phyloP scores from a whole-genome alignment of 495 filamentous ascomycete species.

The Stereocaulon alpinum region DNA sequence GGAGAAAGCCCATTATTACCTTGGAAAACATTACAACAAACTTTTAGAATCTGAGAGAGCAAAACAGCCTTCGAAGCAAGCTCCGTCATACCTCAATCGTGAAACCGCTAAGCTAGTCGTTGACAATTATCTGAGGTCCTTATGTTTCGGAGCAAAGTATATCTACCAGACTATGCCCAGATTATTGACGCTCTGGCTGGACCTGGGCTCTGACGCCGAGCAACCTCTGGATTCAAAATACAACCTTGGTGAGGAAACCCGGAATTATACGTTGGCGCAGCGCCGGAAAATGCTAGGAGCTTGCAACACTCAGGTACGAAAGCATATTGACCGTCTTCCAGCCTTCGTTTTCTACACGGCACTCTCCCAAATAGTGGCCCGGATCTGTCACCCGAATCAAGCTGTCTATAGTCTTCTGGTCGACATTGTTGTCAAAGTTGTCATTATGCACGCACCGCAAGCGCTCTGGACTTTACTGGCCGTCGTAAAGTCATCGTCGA shows the following conservation, averaged over 20 bases:
- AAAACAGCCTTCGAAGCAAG: slow-evolving; percentile 57
- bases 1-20: slow-evolving; percentile 96
- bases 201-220: slow-evolving; percentile 67
- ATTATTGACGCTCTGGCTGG: slow-evolving; percentile 85
- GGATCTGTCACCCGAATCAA: slow-evolving; percentile 75
- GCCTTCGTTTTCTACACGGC: slow-evolving; percentile 86
- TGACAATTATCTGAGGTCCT: slow-evolving; percentile 81
- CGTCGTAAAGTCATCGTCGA: slow-evolving; percentile 52
- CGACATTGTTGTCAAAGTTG: slow-evolving; percentile 70
- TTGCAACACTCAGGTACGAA: slow-evolving; percentile 61
- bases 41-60: slow-evolving; percentile 79
- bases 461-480: slow-evolving; percentile 89
- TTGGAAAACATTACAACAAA: slow-evolving; percentile 97
- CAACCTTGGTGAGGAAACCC: slow-evolving; percentile 53
- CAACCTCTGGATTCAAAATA: slow-evolving; percentile 56
- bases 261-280: slow-evolving; percentile 41
- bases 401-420: slow-evolving; percentile 66
- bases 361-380: slow-evolving; percentile 80
- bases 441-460: slow-evolving; percentile 72
- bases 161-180: slow-evolving; percentile 87
- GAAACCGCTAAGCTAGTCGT: slow-evolving; percentile 82
- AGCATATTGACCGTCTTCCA: slow-evolving; percentile 65
- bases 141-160: slow-evolving; percentile 85
- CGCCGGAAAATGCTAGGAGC: slow-evolving; percentile 56
- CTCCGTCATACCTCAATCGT: slow-evolving; percentile 50